Conservation (phyloP, 306 rosid species). For the Sindora glabra region DNA sequence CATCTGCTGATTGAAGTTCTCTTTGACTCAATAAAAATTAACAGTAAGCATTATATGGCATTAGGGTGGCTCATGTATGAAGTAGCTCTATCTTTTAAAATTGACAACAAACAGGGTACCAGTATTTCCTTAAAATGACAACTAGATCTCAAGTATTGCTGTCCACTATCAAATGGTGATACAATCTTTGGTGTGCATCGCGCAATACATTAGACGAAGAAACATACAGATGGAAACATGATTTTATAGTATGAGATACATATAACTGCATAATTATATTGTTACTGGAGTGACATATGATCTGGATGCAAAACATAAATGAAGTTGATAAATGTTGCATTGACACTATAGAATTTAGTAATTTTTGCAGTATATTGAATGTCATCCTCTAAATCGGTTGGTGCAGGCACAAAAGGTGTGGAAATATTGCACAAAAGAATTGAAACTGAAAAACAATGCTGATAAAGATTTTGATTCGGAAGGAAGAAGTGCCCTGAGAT, state of each 20-base stretch:
- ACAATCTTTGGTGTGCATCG: too few relatives aligned
- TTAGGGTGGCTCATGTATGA: too few relatives aligned
- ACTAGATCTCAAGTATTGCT: too few relatives aligned
- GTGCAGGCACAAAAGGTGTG: constrained; percentile 43
- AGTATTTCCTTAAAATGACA: too few relatives aligned
- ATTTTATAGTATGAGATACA: not conserved
- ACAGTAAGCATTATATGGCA: too few relatives aligned
- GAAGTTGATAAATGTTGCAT: not conserved
- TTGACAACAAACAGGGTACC: too few relatives aligned
- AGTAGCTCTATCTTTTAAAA: too few relatives aligned
- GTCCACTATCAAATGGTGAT: too few relatives aligned
- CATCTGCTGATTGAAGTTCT: too few relatives aligned
- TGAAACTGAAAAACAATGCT: constrained; percentile 31
- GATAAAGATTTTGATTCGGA: constrained; percentile 25
- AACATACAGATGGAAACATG: too few relatives aligned
- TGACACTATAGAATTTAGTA: not conserved
- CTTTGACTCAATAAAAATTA: too few relatives aligned
- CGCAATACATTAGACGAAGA: too few relatives aligned
- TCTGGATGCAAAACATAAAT: not conserved
- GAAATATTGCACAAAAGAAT: constrained; percentile 48
- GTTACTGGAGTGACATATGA: not conserved
- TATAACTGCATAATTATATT: not conserved
- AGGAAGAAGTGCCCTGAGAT: constrained; percentile 15
- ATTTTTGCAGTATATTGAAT: not conserved
- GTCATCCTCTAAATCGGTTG: constrained; percentile 4